phyloP scores from a whole-genome alignment of 495 filamentous ascomycete genomes.

The Penicillium paxilli region DNA sequence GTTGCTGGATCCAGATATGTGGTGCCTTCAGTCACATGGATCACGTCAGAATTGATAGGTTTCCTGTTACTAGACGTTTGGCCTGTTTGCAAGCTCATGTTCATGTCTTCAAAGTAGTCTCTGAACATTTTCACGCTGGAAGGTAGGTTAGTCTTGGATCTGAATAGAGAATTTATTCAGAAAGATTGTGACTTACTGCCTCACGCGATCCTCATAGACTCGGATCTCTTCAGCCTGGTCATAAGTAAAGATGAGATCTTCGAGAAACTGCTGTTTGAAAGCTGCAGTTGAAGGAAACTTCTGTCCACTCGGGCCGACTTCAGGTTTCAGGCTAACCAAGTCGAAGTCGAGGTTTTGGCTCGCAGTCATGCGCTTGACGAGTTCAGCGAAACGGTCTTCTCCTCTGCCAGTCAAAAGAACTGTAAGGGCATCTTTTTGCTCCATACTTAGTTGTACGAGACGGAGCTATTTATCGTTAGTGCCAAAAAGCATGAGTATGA shows the following conservation, averaged over 20 bases:
- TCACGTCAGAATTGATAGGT: slow-evolving; percentile 74
- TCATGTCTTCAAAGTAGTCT: slow-evolving; percentile 74
- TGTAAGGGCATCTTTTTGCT: slow-evolving; percentile 83
- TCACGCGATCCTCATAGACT: slow-evolving; percentile 64
- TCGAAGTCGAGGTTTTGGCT: slow-evolving; percentile 85
- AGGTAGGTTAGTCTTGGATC: slow-evolving; percentile 14
- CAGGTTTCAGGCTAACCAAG: slow-evolving; percentile 85
- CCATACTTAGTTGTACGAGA: slow-evolving; percentile 76
- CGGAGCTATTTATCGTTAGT: slow-evolving; percentile 57
- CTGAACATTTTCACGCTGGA: slow-evolving; percentile 74
- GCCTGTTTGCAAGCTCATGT: slow-evolving; percentile 48
- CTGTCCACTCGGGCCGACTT: slow-evolving; percentile 74
- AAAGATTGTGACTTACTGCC: slow-evolving; percentile 52
- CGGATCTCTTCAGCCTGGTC: slow-evolving; percentile 75
- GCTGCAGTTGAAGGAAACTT: slow-evolving; percentile 74
- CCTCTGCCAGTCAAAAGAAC: slow-evolving; percentile 88
- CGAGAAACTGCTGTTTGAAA: slow-evolving; percentile 85
- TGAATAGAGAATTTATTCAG: neutral
- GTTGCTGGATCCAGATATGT: slow-evolving; percentile 77
- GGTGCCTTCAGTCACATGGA: slow-evolving; percentile 78
- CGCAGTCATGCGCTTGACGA: slow-evolving; percentile 79
- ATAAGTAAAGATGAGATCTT: slow-evolving; percentile 82
- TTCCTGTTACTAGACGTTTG: slow-evolving; percentile 43
- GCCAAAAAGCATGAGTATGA: neutral
- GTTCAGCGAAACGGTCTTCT: slow-evolving; percentile 70